Evolutionary conservation across 176 grass and related monocot species (phyloP), one percentile per base, ranked within the genome.

Genomic region (Typha latifolia): DNA sequence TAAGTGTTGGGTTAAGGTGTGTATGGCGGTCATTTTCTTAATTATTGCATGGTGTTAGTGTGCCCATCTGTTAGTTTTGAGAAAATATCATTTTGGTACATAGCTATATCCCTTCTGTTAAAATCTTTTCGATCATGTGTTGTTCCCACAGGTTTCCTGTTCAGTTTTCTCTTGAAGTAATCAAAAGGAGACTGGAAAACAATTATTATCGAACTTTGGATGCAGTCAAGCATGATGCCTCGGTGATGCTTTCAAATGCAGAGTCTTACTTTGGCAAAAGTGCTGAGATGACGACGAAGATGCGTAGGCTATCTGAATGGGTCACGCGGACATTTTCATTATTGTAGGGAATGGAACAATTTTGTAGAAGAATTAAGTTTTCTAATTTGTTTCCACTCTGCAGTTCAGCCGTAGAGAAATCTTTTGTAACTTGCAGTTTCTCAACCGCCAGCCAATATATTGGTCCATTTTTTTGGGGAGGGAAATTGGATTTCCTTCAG

Each of bases 151-250:
- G 93, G 70, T 97, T 89, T 61, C 88, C 85, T 69, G 88, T 87
- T 76, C 93, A 79, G 24, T 83, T 97, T 75, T 92, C 93, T 6
- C 47, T 90, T 68, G 93, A 92, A 73, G 88, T 91, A 57, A 92
- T 97, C 68, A 92, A 80, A 67, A 86, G 63, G 80, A 92, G 88
- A 76, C 73, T 92, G 31, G 78, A 86, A 20, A 97, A 78, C 27
- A 80, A 84, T 72, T 92, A 92, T 73, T 90, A 90, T 78, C 84
- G 85, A 62, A 92, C 85, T 62, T 48, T 86, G 62, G 88, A 90
- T 52, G 88, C 93, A 49, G 75, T 92, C 47, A 82, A 72, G 77
- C 85, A 92, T 68, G 93, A 97, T 70, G 81, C 81, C 23, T 65
- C 34, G n/a, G 85, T 91, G 62, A 90, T 92, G 85, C 51, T 92